A percentile compares a stretch with the other conserved stretches of the same genome.
Conservation (phyloP, 2,329 filamentous ascomycete species). For the Fusarium transvaalense region DNA sequence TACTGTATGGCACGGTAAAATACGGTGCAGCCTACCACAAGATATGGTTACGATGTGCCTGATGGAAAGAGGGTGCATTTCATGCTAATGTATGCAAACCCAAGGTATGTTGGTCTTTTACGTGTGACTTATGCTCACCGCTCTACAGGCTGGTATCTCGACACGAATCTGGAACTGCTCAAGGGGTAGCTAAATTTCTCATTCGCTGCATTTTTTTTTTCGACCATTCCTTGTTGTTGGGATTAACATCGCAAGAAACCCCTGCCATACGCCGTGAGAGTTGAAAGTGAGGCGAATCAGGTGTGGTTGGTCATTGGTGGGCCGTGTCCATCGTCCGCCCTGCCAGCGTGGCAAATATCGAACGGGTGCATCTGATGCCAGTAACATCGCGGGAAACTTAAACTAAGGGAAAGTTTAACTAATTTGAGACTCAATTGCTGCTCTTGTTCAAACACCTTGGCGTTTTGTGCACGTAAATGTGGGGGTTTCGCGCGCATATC, state of each 20-base stretch:
- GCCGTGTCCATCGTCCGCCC: slow-evolving; percentile 42
- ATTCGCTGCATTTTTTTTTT: slow-evolving; percentile 43
- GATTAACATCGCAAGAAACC: slow-evolving; percentile 43
- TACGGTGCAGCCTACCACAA: slow-evolving; percentile 31
- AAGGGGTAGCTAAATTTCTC: slow-evolving; percentile 39
- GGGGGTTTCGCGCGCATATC: slow-evolving; percentile 13
- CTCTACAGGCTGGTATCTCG: slow-evolving; percentile 41
- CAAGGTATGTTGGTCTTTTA: slow-evolving; percentile 43
- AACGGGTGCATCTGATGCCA: slow-evolving; percentile 41
- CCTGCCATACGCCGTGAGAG: slow-evolving; percentile 43
- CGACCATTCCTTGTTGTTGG: slow-evolving; percentile 42
- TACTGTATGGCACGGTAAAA: not conserved
- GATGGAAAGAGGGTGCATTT: slow-evolving; percentile 41
- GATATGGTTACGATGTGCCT: slow-evolving; percentile 42
- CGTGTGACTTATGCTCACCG: slow-evolving; percentile 48
- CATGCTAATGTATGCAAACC: slow-evolving; percentile 45
- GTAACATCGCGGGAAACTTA: slow-evolving; percentile 19
- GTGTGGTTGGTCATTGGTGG: slow-evolving; percentile 47
- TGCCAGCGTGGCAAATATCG: slow-evolving; percentile 49
- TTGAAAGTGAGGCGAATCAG: slow-evolving; percentile 50
- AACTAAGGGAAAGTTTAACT: slow-evolving; percentile 12
- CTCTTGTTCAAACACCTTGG: slow-evolving; percentile 5
- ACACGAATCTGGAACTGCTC: slow-evolving; percentile 39
- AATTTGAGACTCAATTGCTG: slow-evolving; percentile 11
- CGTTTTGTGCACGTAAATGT: slow-evolving; percentile 14